Percentiles rank a stretch among this genome's conserved stretches.
phyloP scores from a whole-genome alignment of 495 filamentous ascomycete genomes.

The Elaphomyces granulatus region DNA sequence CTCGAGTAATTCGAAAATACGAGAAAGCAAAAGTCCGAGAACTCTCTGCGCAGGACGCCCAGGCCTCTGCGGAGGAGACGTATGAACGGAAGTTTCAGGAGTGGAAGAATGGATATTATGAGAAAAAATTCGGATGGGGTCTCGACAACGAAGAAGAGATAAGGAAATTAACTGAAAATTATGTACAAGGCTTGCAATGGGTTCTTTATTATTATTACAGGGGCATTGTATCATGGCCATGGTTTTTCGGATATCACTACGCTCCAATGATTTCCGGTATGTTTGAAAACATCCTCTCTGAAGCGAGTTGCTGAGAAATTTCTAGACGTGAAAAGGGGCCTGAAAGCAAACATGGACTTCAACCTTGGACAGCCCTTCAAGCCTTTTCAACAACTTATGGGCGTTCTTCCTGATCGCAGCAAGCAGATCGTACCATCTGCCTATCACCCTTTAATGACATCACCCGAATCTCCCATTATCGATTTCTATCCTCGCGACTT shows the following conservation, averaged over 20 bases:
- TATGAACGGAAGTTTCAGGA: conserved; percentile 76
- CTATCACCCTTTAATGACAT: conserved; percentile 88
- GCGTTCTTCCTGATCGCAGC: conserved; percentile 90
- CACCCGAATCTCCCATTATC: conserved; percentile 81
- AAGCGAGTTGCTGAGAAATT: conserved; percentile 3
- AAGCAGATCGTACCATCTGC: conserved; percentile 84
- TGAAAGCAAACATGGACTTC: conserved; percentile 83
- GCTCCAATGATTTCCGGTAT: conserved; percentile 87
- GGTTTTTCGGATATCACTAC: conserved; percentile 96
- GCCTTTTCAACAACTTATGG: conserved; percentile 96
- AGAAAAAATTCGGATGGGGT: conserved; percentile 81
- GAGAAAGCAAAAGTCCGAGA: conserved; percentile 81
- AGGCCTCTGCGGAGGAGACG: conserved; percentile 59
- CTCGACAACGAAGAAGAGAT: conserved; percentile 70
- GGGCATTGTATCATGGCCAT: conserved; percentile 94
- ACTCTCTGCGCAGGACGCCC: conserved; percentile 59
- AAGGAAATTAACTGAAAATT: conserved; percentile 78
- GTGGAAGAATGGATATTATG: conserved; percentile 93
- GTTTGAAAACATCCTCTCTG: conserved; percentile 8
- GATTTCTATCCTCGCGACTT: conserved; percentile 98
- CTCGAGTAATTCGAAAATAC: conserved; percentile 74
- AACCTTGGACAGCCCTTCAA: conserved; percentile 84
- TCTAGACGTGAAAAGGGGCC: conserved; percentile 72
- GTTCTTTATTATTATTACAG: conserved; percentile 97
- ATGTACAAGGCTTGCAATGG: conserved; percentile 96